Evolutionary conservation across 2,329 filamentous ascomycete species (phyloP), one percentile per base, ranked within the genome.

Genomic region (Hortaea werneckii): DNA sequence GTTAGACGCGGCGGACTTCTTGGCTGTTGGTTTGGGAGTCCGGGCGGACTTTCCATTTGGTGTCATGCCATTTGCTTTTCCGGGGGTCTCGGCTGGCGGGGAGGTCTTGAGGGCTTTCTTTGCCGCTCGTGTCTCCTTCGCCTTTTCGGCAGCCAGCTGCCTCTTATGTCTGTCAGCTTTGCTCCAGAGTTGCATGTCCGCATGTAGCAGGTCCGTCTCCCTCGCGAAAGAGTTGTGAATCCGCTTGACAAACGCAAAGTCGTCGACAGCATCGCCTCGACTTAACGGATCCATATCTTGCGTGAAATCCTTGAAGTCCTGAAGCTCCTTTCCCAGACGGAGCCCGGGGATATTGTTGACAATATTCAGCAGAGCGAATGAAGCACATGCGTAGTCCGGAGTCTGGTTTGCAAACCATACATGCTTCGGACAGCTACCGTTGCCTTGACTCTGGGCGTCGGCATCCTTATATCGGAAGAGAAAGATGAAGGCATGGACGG

Each of bases 401-500:
- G 85, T 87, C 82, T 90, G 90, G 58, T 95, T 95, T 28, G 89
- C 88, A 64, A 95, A 96, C 90, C 92, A 98, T 12, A 96, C 71
- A 29, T 79, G 69, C 3, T 78, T 69, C 0, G 81, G 80, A 51
- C 77, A 82, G 50, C 63, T 73, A 39, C 68, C 70, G 3, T 48
- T 49, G 50, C 76, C 71, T 46, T 73, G 67, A 58, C 68, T 77
- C 54, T 63, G 62, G 5, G 67, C 62, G 45, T 79, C 73, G n/a
- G 75, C 72, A 29, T 77, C 65, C 30, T 49, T 42, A 12, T 71
- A 95, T 48, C 83, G 78, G 57, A 87, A 95, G 1, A 95, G 76
- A 52, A 96, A 92, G 42, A 98, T 84, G n/a, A 96, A 69, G 2
- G 90, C 90, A 56, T 87, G 80, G 2, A 92, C 75, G 1, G 85